Percentiles rank a stretch among this genome's conserved stretches.
phyloP scores from a whole-genome alignment of 2,329 filamentous ascomycete genomes.

The Epicoccum nigrum region DNA sequence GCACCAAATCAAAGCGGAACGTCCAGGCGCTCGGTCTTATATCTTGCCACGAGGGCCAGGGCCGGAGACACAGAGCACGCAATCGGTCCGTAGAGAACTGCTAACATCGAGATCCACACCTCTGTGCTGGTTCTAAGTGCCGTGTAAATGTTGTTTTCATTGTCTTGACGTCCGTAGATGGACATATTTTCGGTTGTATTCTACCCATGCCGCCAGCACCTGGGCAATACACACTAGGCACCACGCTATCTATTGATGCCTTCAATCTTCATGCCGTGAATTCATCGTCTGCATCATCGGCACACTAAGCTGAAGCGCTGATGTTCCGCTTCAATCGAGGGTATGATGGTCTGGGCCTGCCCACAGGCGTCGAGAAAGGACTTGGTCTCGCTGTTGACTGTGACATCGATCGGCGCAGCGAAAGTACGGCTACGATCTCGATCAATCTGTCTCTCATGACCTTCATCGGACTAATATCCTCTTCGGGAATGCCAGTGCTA shows the following conservation, averaged over 20 bases:
- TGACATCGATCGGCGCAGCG: conserved; percentile 1
- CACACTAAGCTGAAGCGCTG: conserved; percentile 6
- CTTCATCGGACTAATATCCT: conserved; percentile 12
- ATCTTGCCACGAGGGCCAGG: too few species aligned
- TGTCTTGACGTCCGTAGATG: background rate
- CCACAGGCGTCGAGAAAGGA: background rate
- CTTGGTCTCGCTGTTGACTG: background rate
- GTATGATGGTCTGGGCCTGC: background rate
- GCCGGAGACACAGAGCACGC: too few species aligned
- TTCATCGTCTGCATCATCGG: conserved; percentile 8
- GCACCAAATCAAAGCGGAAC: background rate
- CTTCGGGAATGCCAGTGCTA: background rate
- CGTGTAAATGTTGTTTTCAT: background rate
- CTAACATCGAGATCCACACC: too few species aligned
- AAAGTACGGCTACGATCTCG: conserved; percentile 11
- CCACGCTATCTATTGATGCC: conserved; percentile 4
- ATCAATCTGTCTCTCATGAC: conserved; percentile 8
- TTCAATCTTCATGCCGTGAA: background rate
- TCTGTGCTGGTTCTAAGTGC: background rate
- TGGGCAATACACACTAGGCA: conserved; percentile 4
- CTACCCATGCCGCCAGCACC: background rate
- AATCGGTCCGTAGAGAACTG: too few species aligned
- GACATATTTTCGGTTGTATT: background rate
- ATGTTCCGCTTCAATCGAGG: background rate
- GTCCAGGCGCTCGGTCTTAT: background rate